phyloP scores from a whole-genome alignment of 805 yeast genomes.

The Cyberlindnera maclurae region DNA sequence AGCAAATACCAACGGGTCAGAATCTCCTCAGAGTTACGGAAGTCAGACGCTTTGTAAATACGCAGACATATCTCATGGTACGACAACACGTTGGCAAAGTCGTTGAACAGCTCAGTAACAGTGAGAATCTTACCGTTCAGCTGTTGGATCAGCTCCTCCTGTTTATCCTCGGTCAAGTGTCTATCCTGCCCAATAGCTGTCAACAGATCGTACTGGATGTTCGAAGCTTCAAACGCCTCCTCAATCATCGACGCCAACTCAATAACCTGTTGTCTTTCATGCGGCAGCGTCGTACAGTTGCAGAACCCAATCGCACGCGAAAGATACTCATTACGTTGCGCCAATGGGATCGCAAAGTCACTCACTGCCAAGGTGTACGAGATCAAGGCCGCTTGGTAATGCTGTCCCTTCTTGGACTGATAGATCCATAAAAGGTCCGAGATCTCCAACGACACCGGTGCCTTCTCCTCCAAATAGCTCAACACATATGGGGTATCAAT shows the following conservation, averaged over 20 bases:
- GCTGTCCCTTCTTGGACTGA: slow-evolving; percentile 74
- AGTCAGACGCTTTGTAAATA: slow-evolving; percentile 78
- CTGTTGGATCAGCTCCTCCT: slow-evolving; percentile 41
- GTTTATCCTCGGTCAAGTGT: slow-evolving; percentile 42
- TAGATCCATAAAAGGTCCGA: slow-evolving; percentile 86
- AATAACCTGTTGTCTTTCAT: slow-evolving; percentile 67
- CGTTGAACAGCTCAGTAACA: slow-evolving; percentile 76
- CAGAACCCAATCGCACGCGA: slow-evolving; percentile 93
- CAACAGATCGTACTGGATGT: slow-evolving; percentile 56
- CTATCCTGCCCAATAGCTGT: slow-evolving; percentile 42
- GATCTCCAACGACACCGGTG: slow-evolving; percentile 57
- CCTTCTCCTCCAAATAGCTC: slow-evolving; percentile 64
- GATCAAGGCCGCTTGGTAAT: slow-evolving; percentile 78
- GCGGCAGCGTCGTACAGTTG: slow-evolving; percentile 75
- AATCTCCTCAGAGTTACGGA: slow-evolving; percentile 78
- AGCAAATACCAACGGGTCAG: slow-evolving; percentile 72
- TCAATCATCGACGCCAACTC: slow-evolving; percentile 62
- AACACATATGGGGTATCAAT: slow-evolving; percentile 77
- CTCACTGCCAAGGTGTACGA: slow-evolving; percentile 68
- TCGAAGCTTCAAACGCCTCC: slow-evolving; percentile 81
- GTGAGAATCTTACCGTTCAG: slow-evolving; percentile 61
- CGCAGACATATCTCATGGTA: slow-evolving; percentile 76
- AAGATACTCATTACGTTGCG: slow-evolving; percentile 76
- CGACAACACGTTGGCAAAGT: slow-evolving; percentile 80
- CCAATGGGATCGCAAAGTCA: slow-evolving; percentile 58